Conservation (phyloP, 176 grass and related monocot species). For the Aegilops tauschii region DNA sequence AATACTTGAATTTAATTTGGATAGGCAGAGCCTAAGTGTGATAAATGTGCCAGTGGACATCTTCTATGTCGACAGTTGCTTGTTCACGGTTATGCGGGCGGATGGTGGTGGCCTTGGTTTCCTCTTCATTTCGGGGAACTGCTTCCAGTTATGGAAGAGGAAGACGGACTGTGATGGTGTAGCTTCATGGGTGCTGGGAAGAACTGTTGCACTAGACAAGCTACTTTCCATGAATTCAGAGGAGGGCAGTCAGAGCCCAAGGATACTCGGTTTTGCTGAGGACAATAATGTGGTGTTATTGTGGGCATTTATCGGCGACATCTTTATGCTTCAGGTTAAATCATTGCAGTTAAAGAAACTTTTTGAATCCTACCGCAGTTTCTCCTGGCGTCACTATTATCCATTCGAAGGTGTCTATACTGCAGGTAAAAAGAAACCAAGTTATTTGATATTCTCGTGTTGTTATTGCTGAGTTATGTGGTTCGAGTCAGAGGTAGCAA, state of each 20-base stretch:
- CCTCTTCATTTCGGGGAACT: neutral
- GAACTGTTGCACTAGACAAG: neutral
- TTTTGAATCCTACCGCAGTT: neutral
- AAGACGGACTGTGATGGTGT: neutral
- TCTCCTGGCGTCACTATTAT: neutral
- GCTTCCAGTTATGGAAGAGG: neutral
- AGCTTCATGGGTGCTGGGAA: neutral
- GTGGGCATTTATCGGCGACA: neutral
- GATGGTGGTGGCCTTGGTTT: neutral
- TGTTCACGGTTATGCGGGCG: neutral
- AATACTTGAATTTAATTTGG: neutral
- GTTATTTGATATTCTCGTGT: neutral
- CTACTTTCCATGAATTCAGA: neutral
- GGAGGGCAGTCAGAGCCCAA: neutral
- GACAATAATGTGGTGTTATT: neutral
- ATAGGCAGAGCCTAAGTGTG: neutral
- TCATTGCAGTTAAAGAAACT: neutral
- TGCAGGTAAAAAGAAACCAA: neutral
- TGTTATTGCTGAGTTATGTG: neutral
- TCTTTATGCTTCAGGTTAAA: neutral
- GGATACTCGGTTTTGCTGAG: neutral
- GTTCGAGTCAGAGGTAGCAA: neutral
- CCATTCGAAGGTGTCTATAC: neutral
- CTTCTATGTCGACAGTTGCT: neutral
- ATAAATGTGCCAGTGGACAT: neutral